These are phyloP conservation scores for Favolaschia claudopus DNA, from an alignment of 768 basidiomycete species.

Conservation along the genomic window DNA sequence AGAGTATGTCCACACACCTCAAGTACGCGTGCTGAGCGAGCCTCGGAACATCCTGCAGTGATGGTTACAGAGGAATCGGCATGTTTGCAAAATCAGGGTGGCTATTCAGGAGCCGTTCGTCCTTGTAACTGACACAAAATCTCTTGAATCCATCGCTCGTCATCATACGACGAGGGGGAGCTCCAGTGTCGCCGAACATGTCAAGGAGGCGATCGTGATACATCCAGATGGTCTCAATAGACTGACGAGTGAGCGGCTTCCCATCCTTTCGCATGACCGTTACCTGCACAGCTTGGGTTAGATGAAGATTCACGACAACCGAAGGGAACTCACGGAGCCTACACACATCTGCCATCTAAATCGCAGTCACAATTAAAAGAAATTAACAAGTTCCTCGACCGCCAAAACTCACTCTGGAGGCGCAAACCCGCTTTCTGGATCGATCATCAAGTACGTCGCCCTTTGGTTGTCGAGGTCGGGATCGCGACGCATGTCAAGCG, in stretches of 20 bases:
- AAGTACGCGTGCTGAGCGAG: too few species aligned
- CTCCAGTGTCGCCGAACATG: conserved; percentile 32
- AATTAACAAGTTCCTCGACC: not conserved
- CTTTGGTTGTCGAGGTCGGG: conserved; percentile 37
- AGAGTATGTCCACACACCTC: too few species aligned
- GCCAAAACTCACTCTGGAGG: conserved; percentile 27
- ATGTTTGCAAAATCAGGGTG: not conserved
- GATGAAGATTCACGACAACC: not conserved
- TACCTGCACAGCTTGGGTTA: not conserved
- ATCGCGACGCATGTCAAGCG: conserved; percentile 28
- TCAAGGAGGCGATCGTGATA: conserved; percentile 40
- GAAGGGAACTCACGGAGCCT: conserved; percentile 11
- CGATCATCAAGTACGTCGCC: conserved; percentile 37
- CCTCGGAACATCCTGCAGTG: too few species aligned
- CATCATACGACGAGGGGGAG: conserved; percentile 5
- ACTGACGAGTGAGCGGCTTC: conserved; percentile 16
- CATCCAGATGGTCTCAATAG: conserved; percentile 39
- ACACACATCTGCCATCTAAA: conserved; percentile 23
- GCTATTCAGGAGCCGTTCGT: not conserved
- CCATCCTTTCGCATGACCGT: conserved; percentile 24
- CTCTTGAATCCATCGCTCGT: conserved; percentile 3
- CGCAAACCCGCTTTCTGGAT: conserved; percentile 35
- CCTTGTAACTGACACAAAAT: conserved; percentile 13
- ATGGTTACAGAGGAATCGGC: conserved; percentile 3
- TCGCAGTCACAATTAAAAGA: not conserved